Evolutionary conservation across 2,329 filamentous ascomycete genomes (phyloP).

Genomic region (Trichoderma sp.): DNA sequence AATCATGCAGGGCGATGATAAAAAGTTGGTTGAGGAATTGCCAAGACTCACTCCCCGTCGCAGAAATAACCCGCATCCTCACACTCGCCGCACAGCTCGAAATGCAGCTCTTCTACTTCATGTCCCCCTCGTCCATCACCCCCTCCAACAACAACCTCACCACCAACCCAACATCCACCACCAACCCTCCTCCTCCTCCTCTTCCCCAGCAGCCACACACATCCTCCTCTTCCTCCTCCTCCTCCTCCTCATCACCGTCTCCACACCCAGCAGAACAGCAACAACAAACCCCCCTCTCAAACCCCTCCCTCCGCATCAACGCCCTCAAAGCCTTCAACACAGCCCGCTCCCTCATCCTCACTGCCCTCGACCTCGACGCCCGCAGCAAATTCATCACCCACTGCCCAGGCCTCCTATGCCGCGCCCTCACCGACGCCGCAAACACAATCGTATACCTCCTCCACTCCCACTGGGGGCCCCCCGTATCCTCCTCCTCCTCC

Average conservation of each 20-base stretch:
- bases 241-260: background rate
- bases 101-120: constrained; percentile 57
- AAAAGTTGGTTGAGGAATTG: background rate
- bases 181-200: no score
- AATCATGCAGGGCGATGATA: no score
- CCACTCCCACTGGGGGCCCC: constrained; percentile 46
- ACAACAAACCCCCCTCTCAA: background rate
- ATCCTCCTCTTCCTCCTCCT: background rate
- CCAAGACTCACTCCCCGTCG: background rate
- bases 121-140: constrained; percentile 38
- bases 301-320: constrained; percentile 45
- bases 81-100: constrained; percentile 55
- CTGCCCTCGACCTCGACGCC: constrained; percentile 48
- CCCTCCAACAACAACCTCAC: constrained; percentile 3
- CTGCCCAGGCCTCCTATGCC: constrained; percentile 54
- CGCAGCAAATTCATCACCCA: constrained; percentile 48
- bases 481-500: no score
- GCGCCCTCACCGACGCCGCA: constrained; percentile 49
- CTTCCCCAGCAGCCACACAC: background rate
- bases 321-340: constrained; percentile 53
- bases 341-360: constrained; percentile 49
- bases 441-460: constrained; percentile 51
- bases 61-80: constrained; percentile 54
- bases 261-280: background rate
- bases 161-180: constrained; percentile 2